A percentile compares a stretch with the other conserved stretches of the same genome.
These are phyloP conservation scores for Xylaria acuta DNA, from an alignment of 495 filamentous ascomycete species.

Conservation along the genomic window DNA sequence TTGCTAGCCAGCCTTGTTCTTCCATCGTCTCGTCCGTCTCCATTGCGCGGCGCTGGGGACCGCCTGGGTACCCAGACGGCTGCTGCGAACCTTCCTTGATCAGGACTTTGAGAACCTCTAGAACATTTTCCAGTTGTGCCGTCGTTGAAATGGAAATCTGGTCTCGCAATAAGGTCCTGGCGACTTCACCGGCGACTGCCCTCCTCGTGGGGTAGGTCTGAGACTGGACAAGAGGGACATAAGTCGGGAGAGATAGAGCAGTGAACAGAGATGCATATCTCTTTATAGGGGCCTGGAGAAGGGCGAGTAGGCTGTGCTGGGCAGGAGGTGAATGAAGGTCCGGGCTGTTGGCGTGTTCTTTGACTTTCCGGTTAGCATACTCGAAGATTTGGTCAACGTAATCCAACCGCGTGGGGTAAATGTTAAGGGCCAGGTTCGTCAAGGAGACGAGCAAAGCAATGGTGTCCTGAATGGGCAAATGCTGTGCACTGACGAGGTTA, in stretches of 20 bases:
- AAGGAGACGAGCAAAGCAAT: constrained; percentile 91
- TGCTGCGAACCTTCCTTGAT: constrained; percentile 93
- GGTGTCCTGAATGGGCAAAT: constrained; percentile 91
- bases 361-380: constrained; percentile 86
- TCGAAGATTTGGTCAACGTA: constrained; percentile 94
- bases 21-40: constrained; percentile 95
- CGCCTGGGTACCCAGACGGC: constrained; percentile 80
- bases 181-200: constrained; percentile 87
- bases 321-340: constrained; percentile 88
- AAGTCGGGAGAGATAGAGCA: constrained; percentile 86
- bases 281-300: constrained; percentile 87
- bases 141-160: constrained; percentile 76
- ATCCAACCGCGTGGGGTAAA: constrained; percentile 89
- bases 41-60: constrained; percentile 71
- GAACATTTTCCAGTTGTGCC: constrained; percentile 83
- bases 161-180: constrained; percentile 77
- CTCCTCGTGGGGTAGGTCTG: constrained; percentile 94
- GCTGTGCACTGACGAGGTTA: constrained; percentile 87
- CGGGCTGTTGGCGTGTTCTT: constrained; percentile 88
- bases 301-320: constrained; percentile 85
- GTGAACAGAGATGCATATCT: constrained; percentile 93
- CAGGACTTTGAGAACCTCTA: constrained; percentile 85
- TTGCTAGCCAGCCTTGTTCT: constrained; percentile 94
- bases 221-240: constrained; percentile 84
- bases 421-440: constrained; percentile 90